A percentile compares a stretch with the other conserved stretches of the same genome.
These are phyloP conservation scores for Ascochyta pisi DNA, from an alignment of 2,329 filamentous ascomycete species.

Conservation along the genomic window DNA sequence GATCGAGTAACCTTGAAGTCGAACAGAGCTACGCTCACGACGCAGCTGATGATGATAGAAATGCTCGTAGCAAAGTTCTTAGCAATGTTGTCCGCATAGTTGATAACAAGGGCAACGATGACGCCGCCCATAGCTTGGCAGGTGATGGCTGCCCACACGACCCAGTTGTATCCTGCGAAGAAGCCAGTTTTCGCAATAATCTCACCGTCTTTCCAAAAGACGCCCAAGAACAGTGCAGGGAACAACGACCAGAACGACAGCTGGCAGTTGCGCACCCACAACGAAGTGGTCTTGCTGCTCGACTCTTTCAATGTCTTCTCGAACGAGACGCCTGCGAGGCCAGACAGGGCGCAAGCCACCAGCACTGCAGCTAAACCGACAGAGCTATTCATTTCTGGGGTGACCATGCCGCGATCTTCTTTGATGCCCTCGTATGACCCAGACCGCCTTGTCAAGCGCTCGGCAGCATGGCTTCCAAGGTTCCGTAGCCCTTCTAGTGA, in stretches of 20 bases:
- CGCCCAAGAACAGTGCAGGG: conserved; percentile 83
- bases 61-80: conserved; percentile 95
- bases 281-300: conserved; percentile 71
- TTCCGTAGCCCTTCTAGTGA: conserved; percentile 79
- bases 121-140: conserved; percentile 86
- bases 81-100: conserved; percentile 85
- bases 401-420: conserved; percentile 61
- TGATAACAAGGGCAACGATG: conserved; percentile 80
- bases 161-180: conserved; percentile 91
- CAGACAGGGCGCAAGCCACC: conserved; percentile 78
- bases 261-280: conserved; percentile 96
- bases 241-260: conserved; percentile 93
- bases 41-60: conserved; percentile 84
- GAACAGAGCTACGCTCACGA: conserved; percentile 87
- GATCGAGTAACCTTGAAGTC: conserved; percentile 71
- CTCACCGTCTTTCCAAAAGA: conserved; percentile 85
- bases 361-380: conserved; percentile 81
- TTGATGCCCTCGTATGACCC: conserved; percentile 91
- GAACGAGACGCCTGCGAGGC: conserved; percentile 84
- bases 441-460: conserved; percentile 66
- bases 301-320: conserved; percentile 92
- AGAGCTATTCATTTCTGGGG: conserved; percentile 74
- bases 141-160: conserved; percentile 85
- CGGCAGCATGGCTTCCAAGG: conserved; percentile 59
- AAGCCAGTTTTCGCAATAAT: conserved; percentile 85